Base-by-base conservation (phyloP, 306 rosid species). In the Elaeagnus macrophylla region DNA sequence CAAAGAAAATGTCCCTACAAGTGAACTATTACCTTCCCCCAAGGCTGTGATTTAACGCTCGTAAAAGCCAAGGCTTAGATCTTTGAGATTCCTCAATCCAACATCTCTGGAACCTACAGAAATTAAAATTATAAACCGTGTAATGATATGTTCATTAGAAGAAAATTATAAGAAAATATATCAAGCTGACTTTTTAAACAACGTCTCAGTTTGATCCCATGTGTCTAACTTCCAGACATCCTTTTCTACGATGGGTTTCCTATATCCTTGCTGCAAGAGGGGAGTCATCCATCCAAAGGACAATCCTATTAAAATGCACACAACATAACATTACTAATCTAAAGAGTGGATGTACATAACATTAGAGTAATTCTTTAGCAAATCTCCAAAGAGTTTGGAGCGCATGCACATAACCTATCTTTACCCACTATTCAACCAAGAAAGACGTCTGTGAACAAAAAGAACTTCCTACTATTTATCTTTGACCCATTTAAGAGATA, bases 171-270 rank as follows among this genome's bases (percentile, higher is more conserved):
- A 57, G 46, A 43, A 64, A 5, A 58, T 14, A 43, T 41, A 55
- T 16, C 42, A 52, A 60, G 65, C 57, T 5, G 37, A 89, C 95
- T 79, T 79, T 75, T 69, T 69, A 17, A 52, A 75, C 35, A 85
- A 68, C 14, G 76, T 77, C 73, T 81, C 83, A 0, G 94, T 67
- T 67, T 58, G 83, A 69, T 89, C 97, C 93, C 89, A 85, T 41
- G 73, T 65, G 80, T 89, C 97, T 61, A 89, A 75, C 77, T 78
- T 89, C 97, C 95, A 89, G 54, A 89, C 79, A 79, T 85, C 95
- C 71, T 66, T 73, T 65, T 85, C 95, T 20, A 80, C 67, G 51
- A 89, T 69, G 12, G 89, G 87, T 45, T 81, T 85, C 71, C 75
- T 79, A 48, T 83, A 83, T 38, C 97, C 95, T 67, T 67, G 82